These are phyloP conservation scores for Salix suchowensis DNA, from an alignment of 345 rosid species.

Conservation along the genomic window DNA sequence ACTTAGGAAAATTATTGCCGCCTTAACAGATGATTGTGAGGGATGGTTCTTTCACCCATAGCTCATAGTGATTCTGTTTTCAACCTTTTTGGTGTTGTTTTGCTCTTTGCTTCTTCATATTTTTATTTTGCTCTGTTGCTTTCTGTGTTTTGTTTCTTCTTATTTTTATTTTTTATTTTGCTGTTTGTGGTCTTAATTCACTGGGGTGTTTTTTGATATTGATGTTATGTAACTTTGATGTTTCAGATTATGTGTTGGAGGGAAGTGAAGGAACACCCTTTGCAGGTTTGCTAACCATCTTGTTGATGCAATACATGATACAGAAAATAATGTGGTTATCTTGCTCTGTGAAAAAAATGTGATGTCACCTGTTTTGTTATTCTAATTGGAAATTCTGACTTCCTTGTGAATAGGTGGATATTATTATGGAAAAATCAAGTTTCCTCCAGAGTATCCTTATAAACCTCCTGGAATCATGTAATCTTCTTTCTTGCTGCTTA, in stretches of 20 bases:
- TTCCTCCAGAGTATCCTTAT: conserved; percentile 93
- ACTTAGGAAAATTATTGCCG: background rate
- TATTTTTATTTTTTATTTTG: background rate
- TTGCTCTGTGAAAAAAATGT: conserved; percentile 7
- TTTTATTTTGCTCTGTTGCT: background rate
- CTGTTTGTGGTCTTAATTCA: background rate
- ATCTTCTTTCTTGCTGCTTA: conserved; percentile 16
- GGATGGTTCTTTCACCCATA: background rate
- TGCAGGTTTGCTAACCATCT: conserved; percentile 53
- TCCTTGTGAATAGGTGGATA: conserved; percentile 51
- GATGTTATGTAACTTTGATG: conserved; percentile 14
- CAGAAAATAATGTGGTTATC: conserved; percentile 9
- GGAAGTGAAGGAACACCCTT: conserved; percentile 97
- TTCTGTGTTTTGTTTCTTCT: too few species aligned
- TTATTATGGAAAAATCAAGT: conserved; percentile 96
- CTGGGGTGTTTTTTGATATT: background rate
- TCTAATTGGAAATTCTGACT: background rate
- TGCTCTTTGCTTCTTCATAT: background rate
- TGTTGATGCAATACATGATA: background rate
- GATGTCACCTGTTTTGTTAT: conserved; percentile 3
- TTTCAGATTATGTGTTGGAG: conserved; percentile 86
- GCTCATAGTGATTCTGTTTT: background rate
- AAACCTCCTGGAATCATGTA: conserved; percentile 99
- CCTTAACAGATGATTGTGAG: background rate
- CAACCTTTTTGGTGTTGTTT: background rate